Conservation (phyloP, 768 basidiomycete genomes). For the Crassisporium funariophilum region DNA sequence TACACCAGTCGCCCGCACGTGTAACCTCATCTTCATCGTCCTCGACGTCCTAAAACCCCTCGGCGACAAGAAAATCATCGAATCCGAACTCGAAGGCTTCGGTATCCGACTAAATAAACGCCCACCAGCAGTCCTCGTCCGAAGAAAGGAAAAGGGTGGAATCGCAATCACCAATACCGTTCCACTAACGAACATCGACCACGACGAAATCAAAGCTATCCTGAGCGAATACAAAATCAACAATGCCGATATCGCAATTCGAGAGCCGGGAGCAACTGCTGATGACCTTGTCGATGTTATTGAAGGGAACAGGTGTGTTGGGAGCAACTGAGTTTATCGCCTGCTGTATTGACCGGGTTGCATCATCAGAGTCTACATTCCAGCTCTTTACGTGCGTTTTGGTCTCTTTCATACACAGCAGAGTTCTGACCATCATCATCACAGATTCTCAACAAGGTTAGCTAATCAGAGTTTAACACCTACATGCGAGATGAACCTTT, state of each 20-base stretch:
- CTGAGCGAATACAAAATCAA: conserved; percentile 89
- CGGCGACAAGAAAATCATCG: conserved; percentile 90
- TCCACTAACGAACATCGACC: conserved; percentile 92
- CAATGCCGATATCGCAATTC: conserved; percentile 90
- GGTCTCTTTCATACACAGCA: neutral
- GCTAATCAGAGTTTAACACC: conserved; percentile 4
- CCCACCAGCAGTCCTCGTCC: conserved; percentile 83
- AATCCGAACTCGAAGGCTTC: conserved; percentile 95
- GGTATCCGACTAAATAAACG: conserved; percentile 96
- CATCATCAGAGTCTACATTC: conserved; percentile 81
- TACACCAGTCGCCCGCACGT: conserved; percentile 86
- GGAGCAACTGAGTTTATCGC: too few species aligned
- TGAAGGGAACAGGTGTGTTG: conserved; percentile 85
- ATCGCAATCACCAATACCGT: conserved; percentile 96
- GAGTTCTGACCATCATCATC: neutral
- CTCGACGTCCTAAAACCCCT: conserved; percentile 98
- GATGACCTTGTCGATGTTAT: conserved; percentile 98
- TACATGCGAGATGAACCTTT: too few species aligned
- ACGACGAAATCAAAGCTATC: conserved; percentile 94
- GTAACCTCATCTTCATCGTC: conserved; percentile 98
- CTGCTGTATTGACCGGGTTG: conserved; percentile 1
- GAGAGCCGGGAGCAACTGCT: conserved; percentile 88
- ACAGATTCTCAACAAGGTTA: conserved; percentile 83
- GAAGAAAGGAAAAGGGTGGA: conserved; percentile 89
- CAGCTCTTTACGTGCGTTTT: conserved; percentile 78